Evolutionary conservation across 306 rosid genomes (phyloP).

Genomic region (Acacia acuminata): DNA sequence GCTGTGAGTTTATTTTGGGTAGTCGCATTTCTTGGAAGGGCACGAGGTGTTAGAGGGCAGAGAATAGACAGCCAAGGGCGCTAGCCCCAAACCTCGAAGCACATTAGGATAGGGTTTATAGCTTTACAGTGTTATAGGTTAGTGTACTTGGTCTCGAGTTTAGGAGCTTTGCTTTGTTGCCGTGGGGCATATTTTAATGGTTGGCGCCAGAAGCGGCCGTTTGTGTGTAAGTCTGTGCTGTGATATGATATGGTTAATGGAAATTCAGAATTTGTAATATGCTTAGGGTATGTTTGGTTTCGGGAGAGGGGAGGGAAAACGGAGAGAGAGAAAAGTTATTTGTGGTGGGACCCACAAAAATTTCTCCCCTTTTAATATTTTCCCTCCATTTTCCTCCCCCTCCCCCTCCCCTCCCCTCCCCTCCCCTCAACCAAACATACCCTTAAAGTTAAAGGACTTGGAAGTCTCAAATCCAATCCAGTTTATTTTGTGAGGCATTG

Average conservation of each 20-base stretch:
- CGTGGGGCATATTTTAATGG: neutral
- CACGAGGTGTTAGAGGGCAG: constrained; percentile 39
- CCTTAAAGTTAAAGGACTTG: neutral
- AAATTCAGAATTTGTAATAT: neutral
- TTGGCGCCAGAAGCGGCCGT: constrained; percentile 14
- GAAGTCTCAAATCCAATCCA: neutral
- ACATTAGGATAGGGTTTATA: constrained; percentile 12
- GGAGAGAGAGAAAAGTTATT: no score
- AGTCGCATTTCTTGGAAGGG: constrained; percentile 41
- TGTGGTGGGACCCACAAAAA: no score
- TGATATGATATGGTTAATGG: neutral
- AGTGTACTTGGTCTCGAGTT: neutral
- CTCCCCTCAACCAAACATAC: no score
- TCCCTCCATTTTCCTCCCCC: no score
- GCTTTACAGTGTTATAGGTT: neutral
- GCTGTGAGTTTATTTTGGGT: neutral
- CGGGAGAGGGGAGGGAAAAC: no score
- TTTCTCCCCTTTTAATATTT: no score
- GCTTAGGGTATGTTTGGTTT: no score
- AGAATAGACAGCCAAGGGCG: neutral
- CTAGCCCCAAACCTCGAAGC: constrained; percentile 40
- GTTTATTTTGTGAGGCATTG: neutral
- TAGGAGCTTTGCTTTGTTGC: neutral
- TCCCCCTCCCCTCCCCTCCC: no score
- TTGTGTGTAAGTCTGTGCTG: neutral